Evolutionary conservation across 306 rosid species (phyloP), one percentile per base, ranked within the genome.

Genomic region (Gillenia trifoliata): DNA sequence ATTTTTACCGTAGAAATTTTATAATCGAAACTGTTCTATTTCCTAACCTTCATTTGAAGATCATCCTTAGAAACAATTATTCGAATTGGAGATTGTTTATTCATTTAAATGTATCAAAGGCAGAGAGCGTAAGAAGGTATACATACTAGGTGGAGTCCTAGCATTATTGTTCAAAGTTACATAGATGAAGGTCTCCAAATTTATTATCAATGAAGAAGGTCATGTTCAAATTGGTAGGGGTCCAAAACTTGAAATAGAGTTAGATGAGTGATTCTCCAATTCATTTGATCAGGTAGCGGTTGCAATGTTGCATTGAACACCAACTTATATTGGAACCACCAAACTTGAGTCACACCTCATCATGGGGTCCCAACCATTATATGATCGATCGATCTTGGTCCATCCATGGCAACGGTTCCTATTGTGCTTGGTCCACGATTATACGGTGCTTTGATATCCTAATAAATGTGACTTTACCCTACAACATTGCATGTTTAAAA

Each of bases 401-500:
- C 65, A 38, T 22, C 26, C 64, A 11, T 47, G 10, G 33, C 78
- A 65, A 79, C 28, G 83, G 68, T 41, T 69, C 75, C 75, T 11
- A 64, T 29, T 63, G 77, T 68, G 83, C 77, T 73, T 40, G 75
- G 74, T 79, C 74, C 89, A 78, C 81, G 78, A 81, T 26, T 56
- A 38, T n/a, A 19, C 19, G 17, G 68, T 70, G 76, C 54, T 61
- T 62, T 38, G 22, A 59, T 79, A 78, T 66, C 45, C 77, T 71
- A 66, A 64, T 83, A 77, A 84, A 83, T 86, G 84, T 54, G 59
- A 77, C 72, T 57, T 55, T 75, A 86, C 84, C 88, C 93, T 82
- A 83, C 88, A 25, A 26, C 4, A 15, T 80, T 74, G 60, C 64
- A 73, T 4, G 28, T 66, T 62, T 5, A 41, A 33, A 34, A 68